Evolutionary conservation across 2,329 filamentous ascomycete species (phyloP).

Genomic region (Cercospora canescens): DNA sequence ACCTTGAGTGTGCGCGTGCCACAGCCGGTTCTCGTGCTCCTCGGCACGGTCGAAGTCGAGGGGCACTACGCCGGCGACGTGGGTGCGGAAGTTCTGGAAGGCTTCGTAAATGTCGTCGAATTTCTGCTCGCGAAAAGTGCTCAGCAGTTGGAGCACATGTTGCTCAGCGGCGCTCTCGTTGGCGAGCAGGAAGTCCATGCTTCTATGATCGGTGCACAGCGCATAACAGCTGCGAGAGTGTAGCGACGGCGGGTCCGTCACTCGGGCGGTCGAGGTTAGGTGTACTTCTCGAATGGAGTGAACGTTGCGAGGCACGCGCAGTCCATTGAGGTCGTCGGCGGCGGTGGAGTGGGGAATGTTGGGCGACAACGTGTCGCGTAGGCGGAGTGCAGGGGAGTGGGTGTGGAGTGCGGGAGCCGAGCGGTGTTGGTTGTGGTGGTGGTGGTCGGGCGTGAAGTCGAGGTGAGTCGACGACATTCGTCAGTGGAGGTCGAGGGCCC

Average conservation of each 20-base stretch:
- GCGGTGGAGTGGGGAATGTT: conserved; percentile 10
- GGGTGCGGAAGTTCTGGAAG: conserved; percentile 59
- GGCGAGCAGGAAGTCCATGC: conserved; percentile 36
- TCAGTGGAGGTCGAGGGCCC: not conserved
- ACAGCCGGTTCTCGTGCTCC: conserved; percentile 70
- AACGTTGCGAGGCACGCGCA: conserved; percentile 47
- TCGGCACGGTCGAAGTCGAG: conserved; percentile 67
- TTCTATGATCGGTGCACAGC: conserved; percentile 26
- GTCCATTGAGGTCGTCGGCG: conserved; percentile 51
- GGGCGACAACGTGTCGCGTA: not conserved
- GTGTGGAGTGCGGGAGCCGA: not conserved
- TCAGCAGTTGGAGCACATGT: conserved; percentile 29
- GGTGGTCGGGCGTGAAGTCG: not conserved
- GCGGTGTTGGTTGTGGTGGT: not conserved
- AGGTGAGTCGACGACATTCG: not conserved
- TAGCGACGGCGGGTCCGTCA: conserved; percentile 18
- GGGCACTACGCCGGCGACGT: conserved; percentile 72
- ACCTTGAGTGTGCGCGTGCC: no score
- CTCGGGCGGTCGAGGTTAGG: conserved; percentile 51
- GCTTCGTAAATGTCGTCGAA: conserved; percentile 26
- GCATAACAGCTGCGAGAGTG: conserved; percentile 28
- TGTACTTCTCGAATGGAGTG: conserved; percentile 50
- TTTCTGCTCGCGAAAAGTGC: conserved; percentile 25
- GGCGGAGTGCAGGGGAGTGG: not conserved
- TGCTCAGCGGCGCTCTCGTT: conserved; percentile 32